Evolutionary conservation across 371 early-diverging fungal species (phyloP), one percentile per base, ranked within the genome.

Genomic region (Dichotomocladium elegans): DNA sequence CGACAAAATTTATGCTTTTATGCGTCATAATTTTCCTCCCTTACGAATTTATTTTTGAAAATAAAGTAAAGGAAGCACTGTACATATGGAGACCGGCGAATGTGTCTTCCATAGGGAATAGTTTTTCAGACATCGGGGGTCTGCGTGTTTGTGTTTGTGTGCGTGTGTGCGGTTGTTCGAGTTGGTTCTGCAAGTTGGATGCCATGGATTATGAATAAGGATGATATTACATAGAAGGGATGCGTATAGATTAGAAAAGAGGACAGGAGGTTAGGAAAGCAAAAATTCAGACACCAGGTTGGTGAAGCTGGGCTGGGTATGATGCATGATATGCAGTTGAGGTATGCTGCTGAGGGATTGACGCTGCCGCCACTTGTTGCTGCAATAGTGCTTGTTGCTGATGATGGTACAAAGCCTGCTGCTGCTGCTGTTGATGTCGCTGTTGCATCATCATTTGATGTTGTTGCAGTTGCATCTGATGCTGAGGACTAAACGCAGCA

Each of bases 361-460:
- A 37, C n/a, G 37, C 37, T 21, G 37, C 5, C 21, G 37, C 9
- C 37, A 37, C 21, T 0, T 37, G 37, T 21, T 35, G 35, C 7
- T 35, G n/a, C n/a, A n/a, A n/a, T n/a, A n/a, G n/a, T n/a, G n/a
- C n/a, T n/a, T n/a, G 35, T 35, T 35, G 35, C 19, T 42, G 42
- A 12, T 43, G 43, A 14, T 43, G 43, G 14, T 22, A 25, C 25
- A 43, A 17, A 43, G 43, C 43, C 25, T 43, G 43, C 43, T 43
- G 43, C 43, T 43, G 43, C 43, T 43, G 43, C 8, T 43, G 43
- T 19, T 17, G 25, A 17, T 22, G 25, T 25, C 25, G 43, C 21
- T 47, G 47, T 30, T 47, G 47, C 3, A 47, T 12, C 30, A 47
- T 19, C 47, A 30, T 30, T 30, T 47, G 47, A 2, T 47, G 47